Evolutionary conservation across 331 rosid genomes (phyloP), one percentile per base, ranked within the genome.

Genomic region (Erythrophleum ivorense): DNA sequence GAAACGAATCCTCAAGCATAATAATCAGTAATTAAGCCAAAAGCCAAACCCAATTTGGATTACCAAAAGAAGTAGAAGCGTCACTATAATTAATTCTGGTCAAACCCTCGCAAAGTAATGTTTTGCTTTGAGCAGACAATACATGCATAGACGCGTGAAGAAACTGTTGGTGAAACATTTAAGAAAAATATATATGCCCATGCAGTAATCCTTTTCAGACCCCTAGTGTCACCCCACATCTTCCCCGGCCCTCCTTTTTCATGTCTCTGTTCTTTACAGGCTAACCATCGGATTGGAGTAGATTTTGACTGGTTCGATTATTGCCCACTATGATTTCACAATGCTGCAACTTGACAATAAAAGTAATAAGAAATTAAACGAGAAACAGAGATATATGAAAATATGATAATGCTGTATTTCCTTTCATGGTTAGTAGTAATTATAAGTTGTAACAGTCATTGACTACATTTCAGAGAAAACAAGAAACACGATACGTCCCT

Each of bases 121-220:
- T 84, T 86, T 1, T 80, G 85, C 84, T 81, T 79, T 84, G 3
- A 55, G 72, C 80, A 74, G 86, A 88, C 87, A 88, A 54, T 8
- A 50, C 71, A 66, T 49, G 0, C 71, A 66, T 49, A 0, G 67
- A 78, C 45, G n/a, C 36, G 57, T 16, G 70, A 81, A 21, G 71
- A 75, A 43, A 82, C 21, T 52, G 41, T 24, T 31, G 45, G 63
- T 41, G 76, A 71, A 64, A 79, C 38, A 64, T 34, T 64, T 62
- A 45, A 63, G 49, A 52, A 48, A 68, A 18, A 24, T 19, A 78
- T 45, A 31, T 71, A 3, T 82, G 66, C 66, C 2, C 21, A 31
- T 78, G 16, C 5, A 7, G 68, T 6, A 6, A 81, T 69, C 65
- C 53, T 12, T 79, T 86, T 80, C 78, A 66, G n/a, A 77, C 58